Base-by-base conservation (phyloP, 2,329 filamentous ascomycete genomes). In the Fusarium abutilonis region DNA sequence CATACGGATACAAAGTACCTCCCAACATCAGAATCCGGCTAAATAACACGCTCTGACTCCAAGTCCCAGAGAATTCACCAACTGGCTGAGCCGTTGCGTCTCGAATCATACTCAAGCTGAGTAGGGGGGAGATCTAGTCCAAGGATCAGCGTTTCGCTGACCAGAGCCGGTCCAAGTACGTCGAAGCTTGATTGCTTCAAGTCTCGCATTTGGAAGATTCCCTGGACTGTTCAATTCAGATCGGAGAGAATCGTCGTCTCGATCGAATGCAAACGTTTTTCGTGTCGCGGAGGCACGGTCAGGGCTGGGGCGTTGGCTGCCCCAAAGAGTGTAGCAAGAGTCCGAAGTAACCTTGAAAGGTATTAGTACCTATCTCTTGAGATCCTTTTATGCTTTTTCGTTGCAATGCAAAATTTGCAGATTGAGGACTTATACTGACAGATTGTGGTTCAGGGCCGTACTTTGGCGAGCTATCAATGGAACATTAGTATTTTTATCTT, bases 221-320 rank as follows among this genome's bases (percentile, higher is more conserved):
- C 0, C 4, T 4, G 4, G 1, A 0, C 5, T 9, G 14, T 34
- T n/a, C 9, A 1, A 6, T 3, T 4, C 10, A 1, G 23, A 10
- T 10, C 9, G 7, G 4, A 6, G 2, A 17, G 19, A 7, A 23
- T 17, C 7, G 9, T 10, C 3, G 13, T 4, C 2, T 34, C 9
- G n/a, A 14, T 17, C 17, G 1, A 10, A 26, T 29, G 6, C 15
- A 14, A 8, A n/a, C 1, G 9, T 9, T 4, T n/a, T 1, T 2
- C 4, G 4, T 3, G 14, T 28, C 6, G 8, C 9, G 9, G 23
- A 28, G n/a, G 4, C 4, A n/a, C 15, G 9, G 10, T 4, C 11
- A 4, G 15, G 13, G 17, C 8, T 19, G 8, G 17, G 4, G 2
- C 7, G 4, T 2, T 15, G 14, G n/a, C 48, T 55, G 5, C 17